These are phyloP conservation scores for Pseudohalonectria lignicola DNA, from an alignment of 2,329 filamentous ascomycete species.

Conservation along the genomic window DNA sequence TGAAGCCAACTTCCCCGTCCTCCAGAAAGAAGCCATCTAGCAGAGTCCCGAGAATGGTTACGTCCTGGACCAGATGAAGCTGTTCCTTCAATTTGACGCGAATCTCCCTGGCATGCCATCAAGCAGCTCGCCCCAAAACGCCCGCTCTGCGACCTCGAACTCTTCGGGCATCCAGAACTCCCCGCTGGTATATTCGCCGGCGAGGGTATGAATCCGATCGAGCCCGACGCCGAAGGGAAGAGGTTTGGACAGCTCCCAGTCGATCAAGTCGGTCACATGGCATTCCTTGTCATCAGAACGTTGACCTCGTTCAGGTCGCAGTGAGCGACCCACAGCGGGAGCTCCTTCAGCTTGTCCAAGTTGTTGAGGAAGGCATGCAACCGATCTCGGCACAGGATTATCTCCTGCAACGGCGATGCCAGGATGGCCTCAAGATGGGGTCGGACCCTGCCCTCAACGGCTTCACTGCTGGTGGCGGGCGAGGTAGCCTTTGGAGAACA, in stretches of 20 bases:
- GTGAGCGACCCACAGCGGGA: constrained; percentile 8
- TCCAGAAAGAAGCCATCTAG: no score
- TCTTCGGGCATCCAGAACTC: constrained; percentile 15
- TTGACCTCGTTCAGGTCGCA: constrained; percentile 15
- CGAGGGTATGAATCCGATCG: constrained; percentile 13
- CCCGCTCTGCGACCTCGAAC: constrained; percentile 14
- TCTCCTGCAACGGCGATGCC: constrained; percentile 9
- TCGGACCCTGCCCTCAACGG: constrained; percentile 8
- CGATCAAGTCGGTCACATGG: constrained; percentile 10
- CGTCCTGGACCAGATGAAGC: no score
- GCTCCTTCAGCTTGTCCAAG: constrained; percentile 6
- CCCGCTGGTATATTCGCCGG: constrained; percentile 12
- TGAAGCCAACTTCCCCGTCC: no score
- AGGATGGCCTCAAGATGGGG: constrained; percentile 12
- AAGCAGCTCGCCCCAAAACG: constrained; percentile 15
- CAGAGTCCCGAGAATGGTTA: no score
- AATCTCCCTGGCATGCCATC: no score
- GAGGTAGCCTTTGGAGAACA: constrained; percentile 12
- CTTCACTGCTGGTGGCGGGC: constrained; percentile 9
- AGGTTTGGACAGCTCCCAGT: constrained; percentile 9
- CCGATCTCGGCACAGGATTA: no score
- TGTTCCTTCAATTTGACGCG: no score
- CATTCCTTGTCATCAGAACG: constrained; percentile 10
- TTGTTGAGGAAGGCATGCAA: no score
- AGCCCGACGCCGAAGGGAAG: constrained; percentile 6